Evolutionary conservation across 495 filamentous ascomycete genomes (phyloP), one percentile per base, ranked within the genome.

Genomic region (Aspergillus baeticus): DNA sequence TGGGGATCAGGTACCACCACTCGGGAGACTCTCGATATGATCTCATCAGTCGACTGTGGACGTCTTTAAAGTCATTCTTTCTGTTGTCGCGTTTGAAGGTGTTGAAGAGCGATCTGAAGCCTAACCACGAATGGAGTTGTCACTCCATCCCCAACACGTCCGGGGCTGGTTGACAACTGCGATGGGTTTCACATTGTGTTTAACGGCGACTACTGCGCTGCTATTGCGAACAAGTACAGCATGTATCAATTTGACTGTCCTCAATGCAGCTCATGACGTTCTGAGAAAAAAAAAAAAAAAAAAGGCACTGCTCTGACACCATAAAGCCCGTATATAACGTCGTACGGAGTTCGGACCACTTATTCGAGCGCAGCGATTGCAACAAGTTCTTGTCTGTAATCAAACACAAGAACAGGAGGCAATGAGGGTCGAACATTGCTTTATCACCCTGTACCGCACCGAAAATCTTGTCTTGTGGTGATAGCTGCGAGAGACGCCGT

Each of bases 1-100:
- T 78, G 84, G 90, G 89, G 23, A 77, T 75, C 14, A 91, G 68
- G 63, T 91, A 92, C 89, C 89, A 92, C 50, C 75, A 76, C 44
- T 86, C 80, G 8, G 89, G 89, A 1, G 85, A 87, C 10, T 81
- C 77, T 29, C 53, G 61, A 57, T 85, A 85, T 23, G 75, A 77
- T 8, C 65, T 65, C 76, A 85, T 83, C 31, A 85, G 61, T 38
- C 73, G 74, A 56, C 76, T 75, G 60, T 87, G 84, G 1, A 87
- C 70, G 61, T 88, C 85, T 48, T 74, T 79, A 55, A 83, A 77
- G 57, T 86, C 81, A 1, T 72, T 71, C 10, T 69, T 67, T 21
- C 75, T 68, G 17, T 63, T 53, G 1, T 70, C 77, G 66, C 79
- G 79, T 56, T 77, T 43, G 22, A 15, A 37, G 8, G 26, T 29